Conservation (phyloP, 148 eudicot genomes). For the Pouteria glomerata region DNA sequence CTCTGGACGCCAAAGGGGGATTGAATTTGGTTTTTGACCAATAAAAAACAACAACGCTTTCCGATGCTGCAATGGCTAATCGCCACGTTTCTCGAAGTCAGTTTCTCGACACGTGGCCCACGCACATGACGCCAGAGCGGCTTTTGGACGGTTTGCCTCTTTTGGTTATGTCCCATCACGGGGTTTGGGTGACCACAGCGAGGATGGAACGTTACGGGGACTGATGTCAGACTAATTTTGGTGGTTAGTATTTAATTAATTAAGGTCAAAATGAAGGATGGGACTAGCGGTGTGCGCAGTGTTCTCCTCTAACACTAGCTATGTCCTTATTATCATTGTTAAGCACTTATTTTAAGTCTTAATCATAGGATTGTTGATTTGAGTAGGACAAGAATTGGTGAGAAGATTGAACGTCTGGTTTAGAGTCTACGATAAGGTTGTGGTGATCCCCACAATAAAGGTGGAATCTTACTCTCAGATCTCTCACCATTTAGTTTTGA, state of each 20-base stretch:
- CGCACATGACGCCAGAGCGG: neutral
- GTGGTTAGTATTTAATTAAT: too few species aligned
- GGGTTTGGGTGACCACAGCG: neutral
- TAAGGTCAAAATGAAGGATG: too few species aligned
- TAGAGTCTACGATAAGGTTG: neutral
- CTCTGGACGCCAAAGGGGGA: neutral
- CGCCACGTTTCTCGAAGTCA: neutral
- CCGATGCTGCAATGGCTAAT: neutral
- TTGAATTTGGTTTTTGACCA: neutral
- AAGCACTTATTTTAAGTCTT: neutral
- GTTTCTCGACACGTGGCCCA: neutral
- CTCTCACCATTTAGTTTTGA: too few species aligned
- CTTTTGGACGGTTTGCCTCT: neutral
- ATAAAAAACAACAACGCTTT: neutral
- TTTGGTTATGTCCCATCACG: neutral
- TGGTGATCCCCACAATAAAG: neutral
- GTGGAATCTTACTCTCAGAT: too few species aligned
- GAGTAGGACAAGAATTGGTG: neutral
- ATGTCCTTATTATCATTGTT: neutral
- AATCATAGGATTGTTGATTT: neutral
- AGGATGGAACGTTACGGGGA: neutral
- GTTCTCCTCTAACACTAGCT: neutral
- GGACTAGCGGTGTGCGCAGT: constrained; percentile 1
- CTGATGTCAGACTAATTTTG: neutral
- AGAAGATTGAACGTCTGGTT: neutral